A percentile compares a stretch with the other conserved stretches of the same genome.
phyloP scores from a whole-genome alignment of 192 early-diverging fungal species.

The Dissophora ornata region DNA sequence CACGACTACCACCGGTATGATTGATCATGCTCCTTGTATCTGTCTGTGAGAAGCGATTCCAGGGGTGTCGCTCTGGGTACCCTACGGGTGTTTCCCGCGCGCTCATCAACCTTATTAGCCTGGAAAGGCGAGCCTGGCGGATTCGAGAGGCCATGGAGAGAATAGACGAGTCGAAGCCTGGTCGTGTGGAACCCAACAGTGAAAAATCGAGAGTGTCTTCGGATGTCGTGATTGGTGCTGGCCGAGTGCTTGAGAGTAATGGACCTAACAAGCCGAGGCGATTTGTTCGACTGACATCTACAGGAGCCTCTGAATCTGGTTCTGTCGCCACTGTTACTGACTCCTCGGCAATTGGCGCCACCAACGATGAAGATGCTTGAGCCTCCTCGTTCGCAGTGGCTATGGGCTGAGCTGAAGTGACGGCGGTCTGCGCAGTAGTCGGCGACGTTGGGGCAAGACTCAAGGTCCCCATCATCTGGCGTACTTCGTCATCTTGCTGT shows the following conservation, averaged over 20 bases:
- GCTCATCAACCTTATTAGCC: constrained; percentile 26
- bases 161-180: constrained; percentile 25
- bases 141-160: constrained; percentile 32
- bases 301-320: neutral
- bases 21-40: constrained; percentile 43
- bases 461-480: neutral
- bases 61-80: constrained; percentile 10
- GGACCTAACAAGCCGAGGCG: constrained; percentile 34
- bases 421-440: too few species aligned
- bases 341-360: too few species aligned
- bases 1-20: constrained; percentile 34
- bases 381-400: too few species aligned
- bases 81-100: constrained; percentile 7
- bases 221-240: neutral
- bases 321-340: neutral
- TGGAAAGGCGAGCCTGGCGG: constrained; percentile 27
- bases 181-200: constrained; percentile 11
- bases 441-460: neutral
- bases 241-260: constrained; percentile 27
- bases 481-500: neutral
- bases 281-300: constrained; percentile 2
- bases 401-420: too few species aligned
- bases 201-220: neutral
- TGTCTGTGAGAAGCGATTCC: constrained; percentile 11
- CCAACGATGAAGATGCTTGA: too few species aligned